phyloP scores from a whole-genome alignment of 257 asterid species.

The Coffea canephora region DNA sequence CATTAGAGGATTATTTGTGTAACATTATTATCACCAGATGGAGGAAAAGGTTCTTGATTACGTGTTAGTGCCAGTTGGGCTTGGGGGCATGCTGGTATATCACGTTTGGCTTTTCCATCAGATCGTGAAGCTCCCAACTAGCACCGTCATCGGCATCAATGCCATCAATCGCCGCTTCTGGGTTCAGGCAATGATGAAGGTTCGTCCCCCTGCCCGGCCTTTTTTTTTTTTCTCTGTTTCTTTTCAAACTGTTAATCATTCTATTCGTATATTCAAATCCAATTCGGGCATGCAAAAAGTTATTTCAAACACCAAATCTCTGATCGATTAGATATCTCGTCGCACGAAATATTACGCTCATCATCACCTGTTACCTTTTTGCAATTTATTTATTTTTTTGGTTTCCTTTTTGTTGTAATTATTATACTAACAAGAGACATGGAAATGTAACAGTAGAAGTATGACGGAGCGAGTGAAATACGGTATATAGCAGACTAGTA shows the following conservation, averaged over 20 bases:
- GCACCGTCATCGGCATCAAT: slow-evolving; percentile 87
- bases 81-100: slow-evolving; percentile 52
- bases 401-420: too few relatives aligned
- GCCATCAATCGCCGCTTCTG: slow-evolving; percentile 84
- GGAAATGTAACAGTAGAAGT: too few relatives aligned
- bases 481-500: too few relatives aligned
- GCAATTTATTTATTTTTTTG: too few relatives aligned
- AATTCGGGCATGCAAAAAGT: neutral
- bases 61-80: slow-evolving; percentile 69
- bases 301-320: too few relatives aligned
- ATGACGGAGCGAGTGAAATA: too few relatives aligned
- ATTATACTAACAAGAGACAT: too few relatives aligned
- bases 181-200: slow-evolving; percentile 97
- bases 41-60: slow-evolving; percentile 57
- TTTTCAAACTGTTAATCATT: too few relatives aligned
- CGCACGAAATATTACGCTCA: too few relatives aligned
- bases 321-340: neutral
- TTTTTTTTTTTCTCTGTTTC: too few relatives aligned
- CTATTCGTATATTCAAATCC: neutral
- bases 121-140: slow-evolving; percentile 55
- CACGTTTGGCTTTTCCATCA: slow-evolving; percentile 78
- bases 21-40: slow-evolving; percentile 29
- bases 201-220: neutral
- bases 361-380: too few relatives aligned
- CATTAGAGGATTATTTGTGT: too few relatives aligned